Percentiles rank a stretch among this genome's conserved stretches.
phyloP scores from a whole-genome alignment of 1,284 basidiomycete genomes.

The Amylostereum chailletii region DNA sequence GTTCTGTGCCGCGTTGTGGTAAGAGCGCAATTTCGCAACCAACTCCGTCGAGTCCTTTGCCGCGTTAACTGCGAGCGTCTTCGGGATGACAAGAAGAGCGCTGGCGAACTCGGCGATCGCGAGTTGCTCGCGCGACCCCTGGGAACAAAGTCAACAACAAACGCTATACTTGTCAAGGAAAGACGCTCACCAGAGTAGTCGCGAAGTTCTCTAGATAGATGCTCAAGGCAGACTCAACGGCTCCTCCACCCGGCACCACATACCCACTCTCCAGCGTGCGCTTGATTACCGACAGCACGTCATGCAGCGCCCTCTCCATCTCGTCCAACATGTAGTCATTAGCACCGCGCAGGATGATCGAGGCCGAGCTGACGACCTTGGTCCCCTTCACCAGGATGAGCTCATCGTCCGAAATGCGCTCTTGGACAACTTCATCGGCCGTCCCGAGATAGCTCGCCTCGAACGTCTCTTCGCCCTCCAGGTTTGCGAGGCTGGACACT shows the following conservation, averaged over 20 bases:
- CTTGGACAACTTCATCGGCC: constrained; percentile 95
- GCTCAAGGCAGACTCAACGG: constrained; percentile 93
- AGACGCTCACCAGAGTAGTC: constrained; percentile 74
- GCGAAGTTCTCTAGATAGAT: constrained; percentile 99
- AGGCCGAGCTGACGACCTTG: constrained; percentile 90
- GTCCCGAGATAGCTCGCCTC: constrained; percentile 84
- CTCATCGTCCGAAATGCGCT: constrained; percentile 98
- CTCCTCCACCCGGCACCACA: constrained; percentile 96
- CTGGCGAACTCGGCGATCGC: constrained; percentile 98
- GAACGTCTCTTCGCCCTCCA: constrained; percentile 98
- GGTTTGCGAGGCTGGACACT: constrained; percentile 88
- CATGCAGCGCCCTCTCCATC: constrained; percentile 97
- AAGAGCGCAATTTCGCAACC: constrained; percentile 93
- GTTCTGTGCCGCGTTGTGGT: constrained; percentile 95
- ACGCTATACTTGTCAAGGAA: constrained; percentile 6
- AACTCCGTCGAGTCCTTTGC: constrained; percentile 98
- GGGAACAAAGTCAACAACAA: constrained; percentile 9
- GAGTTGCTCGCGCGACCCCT: constrained; percentile 97
- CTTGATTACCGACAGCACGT: constrained; percentile 93
- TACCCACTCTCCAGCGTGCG: constrained; percentile 93
- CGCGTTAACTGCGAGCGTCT: constrained; percentile 95
- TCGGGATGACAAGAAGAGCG: constrained; percentile 91
- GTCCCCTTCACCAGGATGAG: constrained; percentile 96
- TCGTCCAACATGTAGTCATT: constrained; percentile 99
- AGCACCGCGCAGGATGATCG: constrained; percentile 91